A percentile compares a stretch with the other conserved stretches of the same genome.
Conservation (phyloP, 1,284 basidiomycete species). For the Trichosporon sp. region DNA sequence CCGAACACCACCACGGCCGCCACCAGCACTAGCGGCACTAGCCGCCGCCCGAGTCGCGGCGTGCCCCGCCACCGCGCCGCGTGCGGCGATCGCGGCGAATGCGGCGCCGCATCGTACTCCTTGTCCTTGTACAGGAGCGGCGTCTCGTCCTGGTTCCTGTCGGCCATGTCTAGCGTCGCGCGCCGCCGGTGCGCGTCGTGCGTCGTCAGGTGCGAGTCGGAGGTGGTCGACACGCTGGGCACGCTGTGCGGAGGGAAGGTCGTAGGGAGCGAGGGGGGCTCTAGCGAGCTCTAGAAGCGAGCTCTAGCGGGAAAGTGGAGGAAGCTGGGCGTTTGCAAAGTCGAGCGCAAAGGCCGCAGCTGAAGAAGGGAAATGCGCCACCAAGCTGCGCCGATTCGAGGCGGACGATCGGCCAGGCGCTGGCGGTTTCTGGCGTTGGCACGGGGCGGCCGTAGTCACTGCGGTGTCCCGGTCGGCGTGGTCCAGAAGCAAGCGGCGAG, state of each 20-base stretch:
- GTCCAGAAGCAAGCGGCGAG: not conserved
- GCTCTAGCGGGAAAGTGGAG: not conserved
- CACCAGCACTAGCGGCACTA: not conserved
- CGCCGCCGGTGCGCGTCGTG: not conserved
- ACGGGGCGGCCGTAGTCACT: too few species aligned
- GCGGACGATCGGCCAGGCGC: too few species aligned
- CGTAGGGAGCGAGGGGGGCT: not conserved
- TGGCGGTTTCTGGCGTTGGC: too few species aligned
- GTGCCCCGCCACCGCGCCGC: not conserved
- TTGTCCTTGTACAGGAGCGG: constrained; percentile 5
- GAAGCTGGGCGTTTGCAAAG: not conserved
- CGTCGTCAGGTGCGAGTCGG: not conserved
- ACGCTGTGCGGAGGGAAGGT: not conserved
- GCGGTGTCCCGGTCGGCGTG: too few species aligned
- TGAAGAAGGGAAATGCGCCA: too few species aligned
- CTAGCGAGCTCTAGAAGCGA: not conserved
- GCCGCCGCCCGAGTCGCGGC: not conserved
- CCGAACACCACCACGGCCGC: not conserved
- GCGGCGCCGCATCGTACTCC: not conserved
- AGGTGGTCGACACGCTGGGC: not conserved
- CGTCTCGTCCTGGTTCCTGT: not conserved
- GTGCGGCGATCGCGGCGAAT: too few species aligned
- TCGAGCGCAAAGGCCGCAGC: not conserved
- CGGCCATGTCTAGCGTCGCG: not conserved
- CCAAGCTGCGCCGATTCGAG: too few species aligned